Evolutionary conservation across 1,284 basidiomycete genomes (phyloP).

Genomic region (Trametes sp.): DNA sequence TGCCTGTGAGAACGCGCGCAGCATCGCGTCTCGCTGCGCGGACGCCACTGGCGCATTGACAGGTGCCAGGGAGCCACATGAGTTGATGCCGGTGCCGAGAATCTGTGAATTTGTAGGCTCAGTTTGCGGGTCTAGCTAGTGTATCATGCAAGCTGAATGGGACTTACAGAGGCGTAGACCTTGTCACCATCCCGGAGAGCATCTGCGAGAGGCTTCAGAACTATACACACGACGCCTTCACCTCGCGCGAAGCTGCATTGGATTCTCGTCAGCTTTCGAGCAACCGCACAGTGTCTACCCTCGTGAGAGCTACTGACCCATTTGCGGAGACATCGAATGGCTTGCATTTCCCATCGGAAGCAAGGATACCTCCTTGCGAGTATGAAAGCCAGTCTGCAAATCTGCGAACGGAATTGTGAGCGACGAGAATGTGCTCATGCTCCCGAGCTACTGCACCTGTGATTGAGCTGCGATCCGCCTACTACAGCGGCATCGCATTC

Average conservation of each 20-base stretch:
- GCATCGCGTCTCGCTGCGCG: conserved; percentile 46
- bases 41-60: conserved; percentile 47
- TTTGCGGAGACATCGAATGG: conserved; percentile 57
- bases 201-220: conserved; percentile 37
- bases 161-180: conserved; percentile 40
- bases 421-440: not conserved
- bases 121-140: too few relatives aligned
- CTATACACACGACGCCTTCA: conserved; percentile 38
- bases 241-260: conserved; percentile 36
- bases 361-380: conserved; percentile 46
- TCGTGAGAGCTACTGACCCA: too few relatives aligned
- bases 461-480: conserved; percentile 52
- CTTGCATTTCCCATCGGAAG: conserved; percentile 55
- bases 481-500: conserved; percentile 59
- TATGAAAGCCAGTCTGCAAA: conserved; percentile 41
- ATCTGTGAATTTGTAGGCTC: too few relatives aligned
- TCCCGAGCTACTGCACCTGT: conserved; percentile 41
- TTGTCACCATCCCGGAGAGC: conserved; percentile 40
- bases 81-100: conserved; percentile 49
- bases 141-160: too few relatives aligned
- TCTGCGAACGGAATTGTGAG: conserved; percentile 21
- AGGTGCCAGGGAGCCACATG: conserved; percentile 46
- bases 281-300: too few relatives aligned
- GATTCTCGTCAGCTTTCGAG: too few relatives aligned
- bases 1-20: conserved; percentile 40